Percentiles rank a stretch among this genome's conserved stretches.
phyloP scores from a whole-genome alignment of 208 protist species.

The Herpetomonas tarakana region DNA sequence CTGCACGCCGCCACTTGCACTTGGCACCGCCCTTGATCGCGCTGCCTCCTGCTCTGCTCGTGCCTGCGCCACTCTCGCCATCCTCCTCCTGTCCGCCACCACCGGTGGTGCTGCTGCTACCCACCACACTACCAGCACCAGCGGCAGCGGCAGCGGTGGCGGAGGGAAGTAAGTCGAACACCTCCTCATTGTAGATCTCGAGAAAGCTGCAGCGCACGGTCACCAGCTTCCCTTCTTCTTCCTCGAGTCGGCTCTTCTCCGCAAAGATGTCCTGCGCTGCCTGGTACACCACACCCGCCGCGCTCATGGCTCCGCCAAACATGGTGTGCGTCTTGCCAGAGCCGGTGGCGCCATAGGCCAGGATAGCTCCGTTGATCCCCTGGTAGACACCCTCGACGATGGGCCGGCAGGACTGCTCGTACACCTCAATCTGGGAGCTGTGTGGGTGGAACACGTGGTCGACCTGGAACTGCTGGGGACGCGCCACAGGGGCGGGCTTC shows the following conservation, averaged over 20 bases:
- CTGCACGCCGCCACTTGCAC: too few species aligned
- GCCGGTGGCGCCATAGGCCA: conserved; percentile 87
- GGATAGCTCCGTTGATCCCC: conserved; percentile 83
- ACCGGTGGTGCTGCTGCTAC: too few species aligned
- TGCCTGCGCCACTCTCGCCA: background rate
- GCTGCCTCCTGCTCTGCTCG: background rate
- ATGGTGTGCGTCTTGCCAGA: conserved; percentile 91
- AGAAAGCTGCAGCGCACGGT: conserved; percentile 68
- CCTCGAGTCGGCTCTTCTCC: conserved; percentile 53
- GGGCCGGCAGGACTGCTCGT: conserved; percentile 50
- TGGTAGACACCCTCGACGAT: conserved; percentile 67
- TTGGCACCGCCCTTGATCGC: too few species aligned
- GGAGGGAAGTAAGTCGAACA: conserved; percentile 70
- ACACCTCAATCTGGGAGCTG: conserved; percentile 72
- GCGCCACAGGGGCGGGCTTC: conserved; percentile 5
- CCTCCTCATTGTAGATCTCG: conserved; percentile 90
- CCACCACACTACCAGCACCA: too few species aligned
- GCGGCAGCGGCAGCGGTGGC: too few species aligned
- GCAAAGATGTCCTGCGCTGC: conserved; percentile 80
- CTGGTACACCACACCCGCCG: conserved; percentile 78
- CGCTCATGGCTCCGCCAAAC: conserved; percentile 78
- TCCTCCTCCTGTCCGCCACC: too few species aligned
- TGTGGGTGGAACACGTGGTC: conserved; percentile 69
- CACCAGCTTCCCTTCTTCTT: conserved; percentile 48
- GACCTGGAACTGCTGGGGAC: conserved; percentile 62